A percentile compares a stretch with the other conserved stretches of the same genome.
Evolutionary conservation across 1,284 basidiomycete species (phyloP).

Genomic region (Trametes pubescens): DNA sequence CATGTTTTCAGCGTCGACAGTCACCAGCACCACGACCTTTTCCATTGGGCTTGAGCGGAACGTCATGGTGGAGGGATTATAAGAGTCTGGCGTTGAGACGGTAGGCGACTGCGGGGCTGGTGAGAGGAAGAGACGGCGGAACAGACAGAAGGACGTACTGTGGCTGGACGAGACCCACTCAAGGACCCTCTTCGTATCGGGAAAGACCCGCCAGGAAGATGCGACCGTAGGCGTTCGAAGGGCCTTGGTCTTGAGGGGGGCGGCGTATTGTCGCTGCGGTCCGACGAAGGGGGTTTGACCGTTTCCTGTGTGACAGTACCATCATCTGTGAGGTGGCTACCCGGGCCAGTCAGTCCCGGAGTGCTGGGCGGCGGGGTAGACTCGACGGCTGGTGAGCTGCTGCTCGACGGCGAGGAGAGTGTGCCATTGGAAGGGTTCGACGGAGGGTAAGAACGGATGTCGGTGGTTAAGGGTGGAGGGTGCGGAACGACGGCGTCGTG

Average conservation of each 20-base stretch:
- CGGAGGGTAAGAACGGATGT: conserved; percentile 47
- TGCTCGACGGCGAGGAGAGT: conserved; percentile 71
- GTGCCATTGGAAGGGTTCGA: conserved; percentile 58
- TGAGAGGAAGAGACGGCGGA: conserved; percentile 4
- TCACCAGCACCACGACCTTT: conserved; percentile 75
- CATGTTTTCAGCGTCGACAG: conserved; percentile 84
- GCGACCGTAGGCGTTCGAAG: conserved; percentile 28
- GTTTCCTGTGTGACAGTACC: conserved; percentile 47
- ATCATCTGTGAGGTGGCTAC: conserved; percentile 52
- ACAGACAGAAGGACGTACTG: conserved; percentile 45
- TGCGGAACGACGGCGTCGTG: conserved; percentile 37
- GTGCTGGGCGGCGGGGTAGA: conserved; percentile 73
- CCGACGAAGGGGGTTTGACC: conserved; percentile 37
- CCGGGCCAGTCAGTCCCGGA: conserved; percentile 57
- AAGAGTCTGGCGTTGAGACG: conserved; percentile 45
- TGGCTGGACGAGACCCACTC: conserved; percentile 40
- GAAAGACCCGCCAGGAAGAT: conserved; percentile 4
- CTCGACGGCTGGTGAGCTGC: conserved; percentile 66
- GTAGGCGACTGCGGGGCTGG: conserved; percentile 53
- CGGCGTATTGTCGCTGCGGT: conserved; percentile 37
- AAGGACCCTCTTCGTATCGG: conserved; percentile 21
- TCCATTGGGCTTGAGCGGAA: conserved; percentile 44
- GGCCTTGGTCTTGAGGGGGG: conserved; percentile 33
- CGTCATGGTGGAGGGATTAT: conserved; percentile 32
- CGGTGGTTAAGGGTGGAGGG: conserved; percentile 49